Base-by-base conservation (phyloP, 768 basidiomycete species). In the Clavulina sp. region DNA sequence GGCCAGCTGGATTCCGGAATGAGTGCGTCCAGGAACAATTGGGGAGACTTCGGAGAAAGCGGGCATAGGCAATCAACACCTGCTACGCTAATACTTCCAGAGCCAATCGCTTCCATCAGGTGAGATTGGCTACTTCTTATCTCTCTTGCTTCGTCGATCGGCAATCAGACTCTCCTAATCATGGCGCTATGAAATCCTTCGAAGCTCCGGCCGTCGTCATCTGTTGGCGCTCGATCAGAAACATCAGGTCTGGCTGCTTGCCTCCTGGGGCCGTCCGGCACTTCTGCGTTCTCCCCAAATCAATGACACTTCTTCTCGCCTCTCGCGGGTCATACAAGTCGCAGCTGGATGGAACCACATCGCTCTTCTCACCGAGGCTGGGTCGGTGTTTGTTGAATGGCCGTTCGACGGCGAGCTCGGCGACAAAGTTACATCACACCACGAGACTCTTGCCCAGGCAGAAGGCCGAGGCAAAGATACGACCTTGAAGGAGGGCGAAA, bases 321-420 rank as follows among this genome's bases (percentile, higher is more conserved):
- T 33, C 21, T 19, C 51, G 19, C 19, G 19, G 18, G 73, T 78
- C 38, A 56, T 63, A 2, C 60, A 63, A n/a, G 71, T 86, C 33
- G 81, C 80, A 61, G 81, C 83, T 57, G 87, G 88, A 40, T 91
- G 88, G 88, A 54, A 60, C 13, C 84, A 82, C 63, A 80, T 81
- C n/a, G 73, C 78, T 7, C 68, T 80, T 29, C 76, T 93, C 58
- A 82, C 80, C 5, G 68, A 71, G 54, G 69, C 72, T n/a, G 84
- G 85, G 2, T 74, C 78, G 44, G 78, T 83, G 41, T 75, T 78
- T 55, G 76, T 81, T 3, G 85, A 79, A 76, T 87, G 80, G 78
- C 84, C 81, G 2, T 69, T 70, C 52, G 61, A 63, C 4, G 76
- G 73, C 2, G 56, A 58, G 4, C 68, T 81, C 60, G 57, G 60